Conservation (phyloP, 2,329 filamentous ascomycete genomes). For the Cyphellophora attinorum region DNA sequence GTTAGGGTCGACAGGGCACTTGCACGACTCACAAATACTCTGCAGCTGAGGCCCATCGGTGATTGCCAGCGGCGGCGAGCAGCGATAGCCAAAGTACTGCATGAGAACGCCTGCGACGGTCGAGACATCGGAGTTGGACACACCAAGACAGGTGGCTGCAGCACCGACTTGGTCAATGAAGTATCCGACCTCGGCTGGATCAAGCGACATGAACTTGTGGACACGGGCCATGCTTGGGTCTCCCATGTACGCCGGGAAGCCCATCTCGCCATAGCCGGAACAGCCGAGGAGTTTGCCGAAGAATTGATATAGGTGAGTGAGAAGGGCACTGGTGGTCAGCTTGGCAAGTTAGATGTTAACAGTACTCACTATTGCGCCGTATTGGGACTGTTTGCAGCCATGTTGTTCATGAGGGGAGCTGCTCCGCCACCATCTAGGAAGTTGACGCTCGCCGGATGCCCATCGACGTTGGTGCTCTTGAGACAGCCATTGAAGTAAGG, state of each 20-base stretch:
- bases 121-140: conserved; percentile 42
- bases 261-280: conserved; percentile 31
- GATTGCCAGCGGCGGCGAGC: conserved; percentile 32
- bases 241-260: conserved; percentile 40
- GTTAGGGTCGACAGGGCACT: conserved; percentile 39
- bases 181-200: conserved; percentile 43
- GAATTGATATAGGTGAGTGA: conserved; percentile 54
- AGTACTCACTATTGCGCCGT: conserved; percentile 41
- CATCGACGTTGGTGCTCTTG: conserved; percentile 43
- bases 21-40: conserved; percentile 45
- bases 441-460: conserved; percentile 44
- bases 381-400: conserved; percentile 39
- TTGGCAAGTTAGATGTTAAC: neutral
- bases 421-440: conserved; percentile 54
- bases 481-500: conserved; percentile 52
- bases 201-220: conserved; percentile 44
- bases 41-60: conserved; percentile 42
- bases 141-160: conserved; percentile 49
- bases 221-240: conserved; percentile 20
- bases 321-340: conserved; percentile 24
- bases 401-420: conserved; percentile 45
- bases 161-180: conserved; percentile 51
- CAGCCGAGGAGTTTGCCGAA: conserved; percentile 52
- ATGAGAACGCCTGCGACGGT: conserved; percentile 40
- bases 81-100: conserved; percentile 43